Conservation (phyloP, 495 filamentous ascomycete genomes). For the Aspergillus panamensis region DNA sequence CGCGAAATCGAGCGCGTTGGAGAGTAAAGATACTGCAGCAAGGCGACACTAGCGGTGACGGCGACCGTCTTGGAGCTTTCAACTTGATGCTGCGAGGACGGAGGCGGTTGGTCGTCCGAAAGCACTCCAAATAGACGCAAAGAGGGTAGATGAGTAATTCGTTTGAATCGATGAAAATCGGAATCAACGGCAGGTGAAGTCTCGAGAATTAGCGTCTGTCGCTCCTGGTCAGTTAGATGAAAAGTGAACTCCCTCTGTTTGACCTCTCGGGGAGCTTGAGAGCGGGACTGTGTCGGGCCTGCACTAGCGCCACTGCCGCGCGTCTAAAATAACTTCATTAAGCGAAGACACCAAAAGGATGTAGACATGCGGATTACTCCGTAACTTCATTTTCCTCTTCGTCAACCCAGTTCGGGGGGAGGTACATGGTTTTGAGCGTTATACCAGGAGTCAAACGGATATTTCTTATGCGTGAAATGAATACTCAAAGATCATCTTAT, state of each 20-base stretch:
- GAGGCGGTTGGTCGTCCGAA: background rate
- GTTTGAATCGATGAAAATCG: too few species aligned
- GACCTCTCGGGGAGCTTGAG: background rate
- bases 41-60: background rate
- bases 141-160: too few species aligned
- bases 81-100: background rate
- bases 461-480: background rate
- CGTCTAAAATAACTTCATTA: background rate
- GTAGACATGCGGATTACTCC: too few species aligned
- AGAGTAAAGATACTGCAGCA: background rate
- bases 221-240: background rate
- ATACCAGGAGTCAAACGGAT: too few species aligned
- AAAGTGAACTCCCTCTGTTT: background rate
- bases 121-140: background rate
- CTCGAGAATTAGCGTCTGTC: background rate
- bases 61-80: background rate
- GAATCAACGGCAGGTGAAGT: background rate
- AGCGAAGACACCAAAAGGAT: too few species aligned
- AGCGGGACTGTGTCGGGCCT: constrained; percentile 1
- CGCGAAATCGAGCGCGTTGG: background rate
- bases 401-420: too few species aligned
- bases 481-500: background rate
- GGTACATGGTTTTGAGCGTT: too few species aligned
- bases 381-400: too few species aligned
- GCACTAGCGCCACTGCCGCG: constrained; percentile 11